A percentile compares a stretch with the other conserved stretches of the same genome.
These are phyloP conservation scores for Dalechampia spathulata DNA, from an alignment of 441 rosid genomes.

Conservation along the genomic window DNA sequence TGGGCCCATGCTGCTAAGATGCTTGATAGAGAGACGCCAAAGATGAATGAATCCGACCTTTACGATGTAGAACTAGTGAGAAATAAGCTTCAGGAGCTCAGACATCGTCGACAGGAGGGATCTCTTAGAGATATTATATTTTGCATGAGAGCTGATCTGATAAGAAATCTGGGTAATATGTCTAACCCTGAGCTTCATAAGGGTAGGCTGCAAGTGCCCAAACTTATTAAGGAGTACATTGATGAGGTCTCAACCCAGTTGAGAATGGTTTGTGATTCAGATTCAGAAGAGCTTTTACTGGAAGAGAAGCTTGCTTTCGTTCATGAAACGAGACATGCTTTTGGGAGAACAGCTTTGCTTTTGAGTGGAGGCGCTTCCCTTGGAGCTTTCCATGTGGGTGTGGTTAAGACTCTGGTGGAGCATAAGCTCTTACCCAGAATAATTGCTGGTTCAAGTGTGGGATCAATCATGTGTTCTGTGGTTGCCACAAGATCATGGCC, in stretches of 20 bases:
- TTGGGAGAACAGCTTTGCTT: conserved; percentile 95
- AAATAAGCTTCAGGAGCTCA: conserved; percentile 81
- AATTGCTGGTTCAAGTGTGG: conserved; percentile 92
- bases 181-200: conserved; percentile 94
- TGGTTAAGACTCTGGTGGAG: conserved; percentile 74
- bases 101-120: conserved; percentile 74
- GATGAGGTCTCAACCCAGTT: conserved; percentile 85
- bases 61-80: conserved; percentile 85
- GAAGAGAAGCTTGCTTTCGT: conserved; percentile 89
- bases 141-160: conserved; percentile 93
- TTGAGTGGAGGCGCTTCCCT: conserved; percentile 96
- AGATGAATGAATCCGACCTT: conserved; percentile 63
- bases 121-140: conserved; percentile 85
- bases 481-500: conserved; percentile 95
- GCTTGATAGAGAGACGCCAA: conserved; percentile 77
- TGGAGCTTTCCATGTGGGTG: conserved; percentile 88
- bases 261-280: conserved; percentile 79
- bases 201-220: conserved; percentile 89
- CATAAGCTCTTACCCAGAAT: conserved; percentile 85
- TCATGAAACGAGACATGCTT: conserved; percentile 95
- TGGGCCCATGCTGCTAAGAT: conserved; percentile 98
- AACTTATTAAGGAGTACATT: conserved; percentile 81
- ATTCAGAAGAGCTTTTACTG: conserved; percentile 70
- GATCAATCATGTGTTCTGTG: conserved; percentile 74
- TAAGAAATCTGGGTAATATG: conserved; percentile 94